These are phyloP conservation scores for Penicillium mononematosum DNA, from an alignment of 495 filamentous ascomycete species.

Conservation along the genomic window DNA sequence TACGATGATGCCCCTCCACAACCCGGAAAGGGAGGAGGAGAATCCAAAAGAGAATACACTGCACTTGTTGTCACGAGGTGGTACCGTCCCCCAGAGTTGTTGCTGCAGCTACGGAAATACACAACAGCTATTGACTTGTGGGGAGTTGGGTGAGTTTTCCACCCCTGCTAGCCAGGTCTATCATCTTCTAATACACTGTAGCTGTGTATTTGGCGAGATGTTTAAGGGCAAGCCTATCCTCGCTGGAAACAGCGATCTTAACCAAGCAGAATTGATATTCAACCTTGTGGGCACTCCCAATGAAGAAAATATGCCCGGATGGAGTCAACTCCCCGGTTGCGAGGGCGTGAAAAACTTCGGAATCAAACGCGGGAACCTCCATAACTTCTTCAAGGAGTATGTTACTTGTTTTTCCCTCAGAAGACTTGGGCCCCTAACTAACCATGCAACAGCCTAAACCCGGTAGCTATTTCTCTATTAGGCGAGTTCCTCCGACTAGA, in stretches of 20 bases:
- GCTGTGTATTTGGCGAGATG: constrained; percentile 98
- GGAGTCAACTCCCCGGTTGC: constrained; percentile 74
- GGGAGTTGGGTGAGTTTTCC: constrained; percentile 77
- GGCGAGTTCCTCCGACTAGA: constrained; percentile 83
- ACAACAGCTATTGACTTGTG: constrained; percentile 97
- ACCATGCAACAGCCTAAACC: constrained; percentile 40
- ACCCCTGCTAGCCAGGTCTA: neutral
- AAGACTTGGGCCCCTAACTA: constrained; percentile 6
- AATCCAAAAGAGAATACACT: constrained; percentile 88
- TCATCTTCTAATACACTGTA: constrained; percentile 28
- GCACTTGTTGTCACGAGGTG: constrained; percentile 92
- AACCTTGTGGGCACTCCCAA: constrained; percentile 89
- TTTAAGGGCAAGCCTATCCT: constrained; percentile 91
- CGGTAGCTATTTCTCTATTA: constrained; percentile 72
- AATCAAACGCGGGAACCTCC: constrained; percentile 62
- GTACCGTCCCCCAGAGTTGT: constrained; percentile 93
- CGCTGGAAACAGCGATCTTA: constrained; percentile 79
- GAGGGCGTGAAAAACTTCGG: constrained; percentile 69
- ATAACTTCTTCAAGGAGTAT: constrained; percentile 69
- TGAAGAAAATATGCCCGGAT: constrained; percentile 92
- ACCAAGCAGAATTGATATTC: constrained; percentile 91
- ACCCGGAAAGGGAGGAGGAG: constrained; percentile 76
- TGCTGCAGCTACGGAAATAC: constrained; percentile 82
- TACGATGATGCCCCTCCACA: constrained; percentile 85
- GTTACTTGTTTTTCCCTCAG: constrained; percentile 10